Conservation (phyloP, 2,329 filamentous ascomycete genomes). For the Arthrobotrys conoides region DNA sequence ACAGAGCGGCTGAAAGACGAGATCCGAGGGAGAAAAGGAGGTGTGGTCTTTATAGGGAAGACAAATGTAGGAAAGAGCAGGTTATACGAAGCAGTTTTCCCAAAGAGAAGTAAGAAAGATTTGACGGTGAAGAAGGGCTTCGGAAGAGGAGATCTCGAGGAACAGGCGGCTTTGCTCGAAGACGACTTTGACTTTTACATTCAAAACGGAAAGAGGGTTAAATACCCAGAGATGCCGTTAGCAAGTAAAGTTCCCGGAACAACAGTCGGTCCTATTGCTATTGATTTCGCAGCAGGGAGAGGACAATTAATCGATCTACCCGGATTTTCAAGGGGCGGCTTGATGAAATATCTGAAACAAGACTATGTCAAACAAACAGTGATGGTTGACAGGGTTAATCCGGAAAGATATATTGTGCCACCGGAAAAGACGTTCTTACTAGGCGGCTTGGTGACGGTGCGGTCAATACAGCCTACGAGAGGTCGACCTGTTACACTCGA, state of each 20-base stretch:
- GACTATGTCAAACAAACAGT: constrained; percentile 70
- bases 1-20: constrained; percentile 87
- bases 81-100: constrained; percentile 88
- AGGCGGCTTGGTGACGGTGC: constrained; percentile 89
- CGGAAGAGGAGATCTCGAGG: constrained; percentile 53
- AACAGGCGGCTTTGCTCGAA: constrained; percentile 62
- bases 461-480: constrained; percentile 74
- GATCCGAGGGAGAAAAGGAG: constrained; percentile 86
- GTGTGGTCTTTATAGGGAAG: constrained; percentile 96
- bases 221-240: constrained; percentile 86
- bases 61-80: constrained; percentile 97
- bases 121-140: background rate
- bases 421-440: constrained; percentile 84
- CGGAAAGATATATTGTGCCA: constrained; percentile 80
- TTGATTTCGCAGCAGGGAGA: constrained; percentile 81
- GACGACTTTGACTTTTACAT: constrained; percentile 43
- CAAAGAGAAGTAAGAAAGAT: constrained; percentile 75
- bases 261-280: constrained; percentile 92
- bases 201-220: constrained; percentile 75
- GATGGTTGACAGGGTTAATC: constrained; percentile 82
- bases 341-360: constrained; percentile 62
- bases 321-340: constrained; percentile 66
- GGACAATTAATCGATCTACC: constrained; percentile 96
- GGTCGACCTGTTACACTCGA: constrained; percentile 31
- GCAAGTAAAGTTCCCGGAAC: constrained; percentile 91